Evolutionary conservation across 1,284 basidiomycete species (phyloP).

Genomic region (Irpex lacteus): DNA sequence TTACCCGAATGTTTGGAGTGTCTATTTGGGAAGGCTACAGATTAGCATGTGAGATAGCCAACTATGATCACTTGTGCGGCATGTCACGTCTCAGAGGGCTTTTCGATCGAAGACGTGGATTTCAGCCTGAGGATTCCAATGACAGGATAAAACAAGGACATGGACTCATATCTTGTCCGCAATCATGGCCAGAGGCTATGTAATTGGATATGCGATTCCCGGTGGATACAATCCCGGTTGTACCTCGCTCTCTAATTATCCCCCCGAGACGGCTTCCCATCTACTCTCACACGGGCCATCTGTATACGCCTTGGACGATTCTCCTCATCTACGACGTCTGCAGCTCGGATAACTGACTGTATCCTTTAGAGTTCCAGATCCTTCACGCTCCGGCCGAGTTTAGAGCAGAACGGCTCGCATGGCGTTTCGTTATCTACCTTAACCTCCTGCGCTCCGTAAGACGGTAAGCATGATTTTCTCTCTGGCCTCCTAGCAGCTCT

Average conservation of each 20-base stretch:
- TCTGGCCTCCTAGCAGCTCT: neutral
- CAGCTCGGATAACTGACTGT: neutral
- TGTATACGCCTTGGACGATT: neutral
- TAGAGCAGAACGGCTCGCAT: slow-evolving; percentile 73
- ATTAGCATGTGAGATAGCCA: neutral
- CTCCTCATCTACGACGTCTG: neutral
- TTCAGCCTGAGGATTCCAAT: neutral
- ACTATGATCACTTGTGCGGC: neutral
- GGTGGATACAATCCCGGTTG: neutral
- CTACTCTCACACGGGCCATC: neutral
- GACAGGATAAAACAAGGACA: neutral
- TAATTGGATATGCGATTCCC: neutral
- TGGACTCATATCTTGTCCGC: neutral
- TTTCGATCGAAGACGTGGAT: neutral
- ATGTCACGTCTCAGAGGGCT: neutral
- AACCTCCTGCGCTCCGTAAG: slow-evolving; percentile 79
- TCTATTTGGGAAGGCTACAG: neutral
- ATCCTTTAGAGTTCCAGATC: slow-evolving; percentile 69
- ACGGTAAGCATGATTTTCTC: slow-evolving; percentile 38
- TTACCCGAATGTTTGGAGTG: neutral
- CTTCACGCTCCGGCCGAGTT: slow-evolving; percentile 72
- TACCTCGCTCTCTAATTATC: neutral
- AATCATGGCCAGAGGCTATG: neutral
- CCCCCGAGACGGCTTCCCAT: neutral
- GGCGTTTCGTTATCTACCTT: slow-evolving; percentile 82